Conservation (phyloP, 805 yeast genomes). For the Wickerhamiella alocasiicola region DNA sequence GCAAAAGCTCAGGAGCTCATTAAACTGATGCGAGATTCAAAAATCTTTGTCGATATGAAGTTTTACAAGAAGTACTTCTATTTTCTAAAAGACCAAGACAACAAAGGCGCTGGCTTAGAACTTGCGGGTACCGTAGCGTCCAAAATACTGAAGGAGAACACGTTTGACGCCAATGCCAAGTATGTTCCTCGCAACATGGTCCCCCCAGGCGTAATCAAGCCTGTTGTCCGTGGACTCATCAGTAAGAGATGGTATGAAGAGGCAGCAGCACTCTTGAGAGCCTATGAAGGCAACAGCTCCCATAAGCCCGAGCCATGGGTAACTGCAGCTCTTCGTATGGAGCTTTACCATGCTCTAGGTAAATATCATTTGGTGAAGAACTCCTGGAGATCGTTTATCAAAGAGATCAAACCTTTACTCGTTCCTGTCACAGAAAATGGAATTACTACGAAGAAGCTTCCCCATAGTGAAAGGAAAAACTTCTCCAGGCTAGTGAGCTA, state of each 20-base stretch:
- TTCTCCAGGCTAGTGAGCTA: constrained; percentile 11
- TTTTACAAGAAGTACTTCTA: constrained; percentile 21
- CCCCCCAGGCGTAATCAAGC: constrained; percentile 21
- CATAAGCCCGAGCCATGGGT: constrained; percentile 7
- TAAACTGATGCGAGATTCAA: constrained; percentile 15
- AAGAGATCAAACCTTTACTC: constrained; percentile 4
- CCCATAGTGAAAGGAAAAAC: constrained; percentile 10
- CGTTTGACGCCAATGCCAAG: constrained; percentile 21
- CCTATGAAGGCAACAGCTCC: neutral
- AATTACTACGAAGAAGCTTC: neutral
- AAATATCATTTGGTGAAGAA: constrained; percentile 2
- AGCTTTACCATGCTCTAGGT: constrained; percentile 10
- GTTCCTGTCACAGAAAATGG: constrained; percentile 6
- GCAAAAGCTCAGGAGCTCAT: constrained; percentile 17
- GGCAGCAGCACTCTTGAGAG: constrained; percentile 20
- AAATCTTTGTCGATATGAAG: constrained; percentile 14
- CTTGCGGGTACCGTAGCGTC: constrained; percentile 10
- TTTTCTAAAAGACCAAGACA: constrained; percentile 10
- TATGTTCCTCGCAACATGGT: constrained; percentile 22
- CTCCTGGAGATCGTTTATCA: constrained; percentile 16
- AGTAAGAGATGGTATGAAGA: constrained; percentile 12
- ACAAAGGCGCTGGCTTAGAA: neutral
- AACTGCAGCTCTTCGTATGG: constrained; percentile 16
- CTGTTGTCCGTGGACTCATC: constrained; percentile 18
- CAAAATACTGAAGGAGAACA: constrained; percentile 16